A percentile compares a stretch with the other conserved stretches of the same genome.
These are phyloP conservation scores for Corynascus novoguineensis DNA, from an alignment of 495 filamentous ascomycete species.

Conservation along the genomic window DNA sequence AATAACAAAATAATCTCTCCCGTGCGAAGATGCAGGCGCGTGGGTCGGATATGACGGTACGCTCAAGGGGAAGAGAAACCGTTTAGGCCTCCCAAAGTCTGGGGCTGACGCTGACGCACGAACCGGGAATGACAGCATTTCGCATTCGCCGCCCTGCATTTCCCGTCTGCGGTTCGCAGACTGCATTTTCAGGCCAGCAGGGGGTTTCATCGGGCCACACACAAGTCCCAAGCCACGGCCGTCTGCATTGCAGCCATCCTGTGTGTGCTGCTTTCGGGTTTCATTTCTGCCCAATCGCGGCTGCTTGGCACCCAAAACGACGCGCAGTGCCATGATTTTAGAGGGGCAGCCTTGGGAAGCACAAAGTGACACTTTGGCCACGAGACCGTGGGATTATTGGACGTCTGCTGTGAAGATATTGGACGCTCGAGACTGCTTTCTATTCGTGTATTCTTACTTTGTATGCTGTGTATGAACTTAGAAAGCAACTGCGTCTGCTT, in stretches of 20 bases:
- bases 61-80: background rate
- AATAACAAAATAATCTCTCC: background rate
- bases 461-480: background rate
- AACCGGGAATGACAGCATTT: background rate
- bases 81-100: constrained; percentile 5
- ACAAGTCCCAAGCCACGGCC: constrained; percentile 5
- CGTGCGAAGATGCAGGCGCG: background rate
- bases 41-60: background rate
- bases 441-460: background rate
- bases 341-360: background rate
- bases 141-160: constrained; percentile 3
- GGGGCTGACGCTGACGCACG: constrained; percentile 3
- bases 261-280: background rate
- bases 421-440: no score
- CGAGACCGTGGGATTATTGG: background rate
- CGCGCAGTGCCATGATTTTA: background rate
- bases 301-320: constrained; percentile 12
- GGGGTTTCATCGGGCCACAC: constrained; percentile 1
- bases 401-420: no score
- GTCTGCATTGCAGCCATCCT: constrained; percentile 10
- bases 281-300: constrained; percentile 21
- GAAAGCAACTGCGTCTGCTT: background rate
- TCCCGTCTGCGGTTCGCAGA: background rate
- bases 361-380: background rate
- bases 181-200: constrained; percentile 3